Conservation (phyloP, 805 yeast species). For the Saccharomyces paradoxus region DNA sequence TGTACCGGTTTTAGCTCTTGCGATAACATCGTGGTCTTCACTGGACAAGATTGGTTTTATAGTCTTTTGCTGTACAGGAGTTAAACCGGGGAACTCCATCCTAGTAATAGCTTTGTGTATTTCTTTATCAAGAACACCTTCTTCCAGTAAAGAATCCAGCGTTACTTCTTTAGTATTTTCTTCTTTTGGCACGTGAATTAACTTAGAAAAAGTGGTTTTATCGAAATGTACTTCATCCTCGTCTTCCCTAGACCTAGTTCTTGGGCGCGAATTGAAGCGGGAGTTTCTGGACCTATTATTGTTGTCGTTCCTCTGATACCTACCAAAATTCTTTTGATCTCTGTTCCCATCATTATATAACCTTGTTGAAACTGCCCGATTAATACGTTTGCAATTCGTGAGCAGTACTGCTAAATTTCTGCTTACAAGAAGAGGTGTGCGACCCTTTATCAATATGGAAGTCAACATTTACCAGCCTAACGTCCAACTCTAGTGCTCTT, state of each 20-base stretch:
- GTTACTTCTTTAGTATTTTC: constrained; percentile 18
- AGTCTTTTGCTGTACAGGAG: constrained; percentile 62
- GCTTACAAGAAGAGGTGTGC: background rate
- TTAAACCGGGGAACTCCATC: constrained; percentile 45
- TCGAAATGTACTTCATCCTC: constrained; percentile 7
- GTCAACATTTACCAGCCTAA: background rate
- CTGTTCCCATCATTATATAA: background rate
- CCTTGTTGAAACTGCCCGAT: background rate
- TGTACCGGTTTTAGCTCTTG: constrained; percentile 91
- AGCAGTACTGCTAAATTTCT: background rate
- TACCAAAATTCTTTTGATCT: constrained; percentile 1
- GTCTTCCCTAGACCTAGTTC: constrained; percentile 5
- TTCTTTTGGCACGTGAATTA: constrained; percentile 16
- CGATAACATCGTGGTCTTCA: constrained; percentile 53
- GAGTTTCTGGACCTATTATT: constrained; percentile 1
- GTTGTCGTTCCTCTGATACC: constrained; percentile 1
- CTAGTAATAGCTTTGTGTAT: constrained; percentile 32
- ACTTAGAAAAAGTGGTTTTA: constrained; percentile 11
- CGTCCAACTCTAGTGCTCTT: background rate
- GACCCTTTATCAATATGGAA: background rate
- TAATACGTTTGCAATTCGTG: background rate
- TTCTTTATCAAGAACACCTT: constrained; percentile 22
- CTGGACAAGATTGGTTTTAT: constrained; percentile 47
- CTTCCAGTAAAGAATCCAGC: constrained; percentile 24
- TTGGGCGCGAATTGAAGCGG: background rate